phyloP scores from a whole-genome alignment of 2,329 filamentous ascomycete species.

The Hypoxylon sp. region DNA sequence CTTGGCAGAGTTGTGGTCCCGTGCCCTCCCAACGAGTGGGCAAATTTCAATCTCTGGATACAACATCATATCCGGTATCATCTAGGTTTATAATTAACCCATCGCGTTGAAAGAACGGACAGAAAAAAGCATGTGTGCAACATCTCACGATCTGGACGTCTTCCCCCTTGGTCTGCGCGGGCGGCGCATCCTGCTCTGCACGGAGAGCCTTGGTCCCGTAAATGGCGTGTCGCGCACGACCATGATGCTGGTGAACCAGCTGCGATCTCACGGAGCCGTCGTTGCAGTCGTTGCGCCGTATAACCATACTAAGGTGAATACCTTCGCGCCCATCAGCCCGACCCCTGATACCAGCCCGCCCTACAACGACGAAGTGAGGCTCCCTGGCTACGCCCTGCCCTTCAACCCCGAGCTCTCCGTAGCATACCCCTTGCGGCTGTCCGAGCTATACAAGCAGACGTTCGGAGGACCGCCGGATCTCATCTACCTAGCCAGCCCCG shows the following conservation, averaged over 20 bases:
- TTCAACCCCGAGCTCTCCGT: slow-evolving; percentile 77
- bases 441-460: slow-evolving; percentile 65
- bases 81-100: neutral
- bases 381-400: slow-evolving; percentile 71
- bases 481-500: slow-evolving; percentile 74
- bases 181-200: slow-evolving; percentile 71
- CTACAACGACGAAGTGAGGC: slow-evolving; percentile 61
- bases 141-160: slow-evolving; percentile 50
- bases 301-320: slow-evolving; percentile 62
- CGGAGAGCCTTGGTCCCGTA: slow-evolving; percentile 75
- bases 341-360: slow-evolving; percentile 40
- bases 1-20: slow-evolving; percentile 10
- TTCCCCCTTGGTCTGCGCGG: slow-evolving; percentile 62
- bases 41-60: neutral
- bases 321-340: slow-evolving; percentile 56
- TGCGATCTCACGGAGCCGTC: slow-evolving; percentile 68
- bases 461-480: slow-evolving; percentile 68
- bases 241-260: slow-evolving; percentile 71
- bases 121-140: slow-evolving; percentile 1
- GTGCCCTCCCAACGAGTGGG: neutral
- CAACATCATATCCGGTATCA: too few species aligned
- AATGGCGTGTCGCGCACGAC: slow-evolving; percentile 78
- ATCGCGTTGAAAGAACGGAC: neutral
- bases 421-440: slow-evolving; percentile 72
- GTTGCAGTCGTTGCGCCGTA: slow-evolving; percentile 73